Conservation (phyloP, 306 rosid species). For the Corylus heterophylla region DNA sequence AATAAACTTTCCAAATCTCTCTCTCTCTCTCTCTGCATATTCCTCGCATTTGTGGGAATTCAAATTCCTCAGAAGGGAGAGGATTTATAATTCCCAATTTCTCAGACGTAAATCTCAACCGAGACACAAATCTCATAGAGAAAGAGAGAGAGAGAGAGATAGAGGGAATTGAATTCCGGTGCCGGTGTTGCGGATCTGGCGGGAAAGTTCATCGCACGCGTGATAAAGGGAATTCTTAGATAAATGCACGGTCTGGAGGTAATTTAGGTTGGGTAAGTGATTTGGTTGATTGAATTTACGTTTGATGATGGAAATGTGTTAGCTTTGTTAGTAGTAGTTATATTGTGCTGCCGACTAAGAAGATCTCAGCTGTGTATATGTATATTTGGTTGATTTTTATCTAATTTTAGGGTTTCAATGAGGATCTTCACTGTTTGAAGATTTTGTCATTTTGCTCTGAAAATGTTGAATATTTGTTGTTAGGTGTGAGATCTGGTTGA, state of each 20-base stretch:
- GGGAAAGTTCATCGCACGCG: neutral
- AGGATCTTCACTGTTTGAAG: conserved; percentile 25
- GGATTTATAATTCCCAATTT: conserved; percentile 20
- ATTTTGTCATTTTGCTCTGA: conserved; percentile 1
- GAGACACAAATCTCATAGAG: neutral
- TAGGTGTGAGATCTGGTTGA: conserved; percentile 46
- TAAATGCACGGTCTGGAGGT: conserved; percentile 43
- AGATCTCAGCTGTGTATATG: conserved; percentile 51
- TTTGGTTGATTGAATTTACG: conserved; percentile 18
- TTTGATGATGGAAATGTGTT: neutral
- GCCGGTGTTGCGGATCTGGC: conserved; percentile 51
- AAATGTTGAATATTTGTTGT: conserved; percentile 18
- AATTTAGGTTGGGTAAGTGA: conserved; percentile 41
- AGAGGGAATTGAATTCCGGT: conserved; percentile 22
- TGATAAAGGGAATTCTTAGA: conserved; percentile 15
- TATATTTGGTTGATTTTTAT: neutral
- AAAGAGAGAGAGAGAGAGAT: neutral
- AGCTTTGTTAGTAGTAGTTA: conserved; percentile 28
- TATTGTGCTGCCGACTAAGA: neutral
- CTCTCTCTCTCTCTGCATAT: conserved; percentile 39
- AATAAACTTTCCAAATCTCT: conserved; percentile 15
- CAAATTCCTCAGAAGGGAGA: conserved; percentile 13
- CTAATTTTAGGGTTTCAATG: neutral
- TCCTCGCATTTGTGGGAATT: conserved; percentile 47
- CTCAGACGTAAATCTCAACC: neutral